Evolutionary conservation across 164 flowering plant species (phyloP).

Genomic region (Berberis thunbergii): DNA sequence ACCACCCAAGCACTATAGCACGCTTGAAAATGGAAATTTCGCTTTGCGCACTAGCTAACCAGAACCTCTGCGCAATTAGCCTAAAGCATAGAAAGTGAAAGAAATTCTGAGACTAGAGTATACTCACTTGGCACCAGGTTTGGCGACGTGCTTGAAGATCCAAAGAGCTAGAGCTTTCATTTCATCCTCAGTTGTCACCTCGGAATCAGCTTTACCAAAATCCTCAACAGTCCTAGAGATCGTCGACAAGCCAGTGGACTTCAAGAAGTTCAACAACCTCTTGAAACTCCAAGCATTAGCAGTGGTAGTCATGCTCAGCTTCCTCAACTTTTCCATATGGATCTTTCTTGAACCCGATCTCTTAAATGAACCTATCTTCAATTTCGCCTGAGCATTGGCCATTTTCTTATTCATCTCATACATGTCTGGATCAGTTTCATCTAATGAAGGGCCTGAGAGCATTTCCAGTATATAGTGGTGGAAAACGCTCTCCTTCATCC

Average conservation of each 20-base stretch:
- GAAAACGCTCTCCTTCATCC: slow-evolving; percentile 74
- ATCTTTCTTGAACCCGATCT: slow-evolving; percentile 56
- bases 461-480: slow-evolving; percentile 68
- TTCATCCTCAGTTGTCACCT: slow-evolving; percentile 71
- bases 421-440: slow-evolving; percentile 37
- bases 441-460: slow-evolving; percentile 64
- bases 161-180: slow-evolving; percentile 58
- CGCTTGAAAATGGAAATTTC: too few species aligned
- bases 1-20: too few species aligned
- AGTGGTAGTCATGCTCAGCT: slow-evolving; percentile 22
- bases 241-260: slow-evolving; percentile 48
- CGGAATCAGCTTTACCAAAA: slow-evolving; percentile 38
- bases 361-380: slow-evolving; percentile 20
- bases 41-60: too few species aligned
- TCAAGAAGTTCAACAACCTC: slow-evolving; percentile 45
- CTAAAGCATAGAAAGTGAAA: too few species aligned
- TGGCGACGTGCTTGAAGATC: slow-evolving; percentile 76
- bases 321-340: slow-evolving; percentile 50
- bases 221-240: slow-evolving; percentile 39
- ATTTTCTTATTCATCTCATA: slow-evolving; percentile 21
- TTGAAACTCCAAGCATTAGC: slow-evolving; percentile 69
- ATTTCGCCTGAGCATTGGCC: slow-evolving; percentile 42
- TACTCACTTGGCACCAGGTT: slow-evolving; percentile 60
- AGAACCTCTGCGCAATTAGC: too few species aligned
- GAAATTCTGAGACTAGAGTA: too few species aligned